Base-by-base conservation (phyloP, 805 yeast species). In the Nakazawaea ishiwadae region DNA sequence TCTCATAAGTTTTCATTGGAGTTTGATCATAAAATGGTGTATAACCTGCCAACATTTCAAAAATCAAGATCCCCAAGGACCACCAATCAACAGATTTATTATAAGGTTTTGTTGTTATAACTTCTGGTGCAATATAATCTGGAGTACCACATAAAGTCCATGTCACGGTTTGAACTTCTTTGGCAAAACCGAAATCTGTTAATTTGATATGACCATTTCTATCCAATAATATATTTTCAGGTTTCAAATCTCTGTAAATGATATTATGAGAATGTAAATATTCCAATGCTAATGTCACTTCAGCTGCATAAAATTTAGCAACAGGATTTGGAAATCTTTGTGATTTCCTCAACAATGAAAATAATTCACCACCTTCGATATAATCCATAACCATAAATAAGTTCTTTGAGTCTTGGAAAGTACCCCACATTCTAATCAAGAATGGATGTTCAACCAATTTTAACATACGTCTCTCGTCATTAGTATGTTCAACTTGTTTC, bases 11-110 rank as follows among this genome's bases (percentile, higher is more conserved):
- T 50, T 75, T 76, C 77, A 77, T 75, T 23, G 81, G 82, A 4
- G 81, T 73, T 34, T 75, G 75, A 51, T 77, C 82, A 55, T 75
- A 77, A 52, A 77, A 77, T 20, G 82, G 82, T 1, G 82, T 77
- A 50, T 71, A 74, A 16, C 82, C 82, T 2, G 79, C 75, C 45
- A 77, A 60, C 82, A 77, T 77, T 59, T 77, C 82, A 51, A 68
- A 77, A 31, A 77, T 76, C 44, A 77, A 64, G 16, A 77, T 75
- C 21, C 82, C 82, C 48, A 77, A 69, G 2, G 79, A 73, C 82
- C 82, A 77, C 81, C 81, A 77, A 56, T 77, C 82, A 18, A 77
- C 81, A 2, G 79, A 71, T 51, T 76, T 76, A 56, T 77, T 77
- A 58, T 77, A 77, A 2, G 82, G 81, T 50, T 76, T 73, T 9